Conservation (phyloP, 495 filamentous ascomycete species). For the Xylaria intraflava region DNA sequence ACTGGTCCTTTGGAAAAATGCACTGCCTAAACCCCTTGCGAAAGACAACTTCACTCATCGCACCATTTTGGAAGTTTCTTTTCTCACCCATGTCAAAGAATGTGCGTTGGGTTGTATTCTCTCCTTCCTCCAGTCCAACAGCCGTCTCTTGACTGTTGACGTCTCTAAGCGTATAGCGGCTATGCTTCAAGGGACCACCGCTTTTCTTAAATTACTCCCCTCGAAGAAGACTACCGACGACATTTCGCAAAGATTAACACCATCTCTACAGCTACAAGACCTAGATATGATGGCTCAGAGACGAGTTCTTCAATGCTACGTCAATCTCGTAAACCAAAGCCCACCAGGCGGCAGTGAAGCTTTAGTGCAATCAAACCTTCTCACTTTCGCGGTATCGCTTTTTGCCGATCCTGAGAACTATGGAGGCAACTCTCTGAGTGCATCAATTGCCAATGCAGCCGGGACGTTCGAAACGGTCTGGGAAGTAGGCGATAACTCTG, state of each 20-base stretch:
- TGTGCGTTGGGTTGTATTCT: constrained; percentile 88
- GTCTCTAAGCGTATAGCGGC: constrained; percentile 86
- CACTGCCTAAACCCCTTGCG: constrained; percentile 84
- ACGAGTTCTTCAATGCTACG: constrained; percentile 90
- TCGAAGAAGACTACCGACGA: constrained; percentile 84
- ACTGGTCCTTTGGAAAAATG: constrained; percentile 96
- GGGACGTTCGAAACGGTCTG: constrained; percentile 87
- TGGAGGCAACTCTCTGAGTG: constrained; percentile 75
- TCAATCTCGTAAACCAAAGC: constrained; percentile 80
- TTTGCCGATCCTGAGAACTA: constrained; percentile 92
- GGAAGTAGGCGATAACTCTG: constrained; percentile 91
- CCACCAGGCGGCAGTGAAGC: constrained; percentile 74
- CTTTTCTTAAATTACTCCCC: constrained; percentile 77
- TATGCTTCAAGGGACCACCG: constrained; percentile 93
- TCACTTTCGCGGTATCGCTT: constrained; percentile 84
- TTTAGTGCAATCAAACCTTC: constrained; percentile 81
- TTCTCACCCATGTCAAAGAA: constrained; percentile 89
- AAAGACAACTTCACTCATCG: constrained; percentile 81
- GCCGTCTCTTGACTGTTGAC: constrained; percentile 82
- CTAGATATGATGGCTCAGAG: constrained; percentile 88
- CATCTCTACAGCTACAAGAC: constrained; percentile 84
- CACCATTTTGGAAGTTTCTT: constrained; percentile 79
- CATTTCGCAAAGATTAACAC: constrained; percentile 72
- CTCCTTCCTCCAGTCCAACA: constrained; percentile 91
- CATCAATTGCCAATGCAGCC: constrained; percentile 86